Conservation (phyloP, 768 basidiomycete species). For the Pisolithus albus region DNA sequence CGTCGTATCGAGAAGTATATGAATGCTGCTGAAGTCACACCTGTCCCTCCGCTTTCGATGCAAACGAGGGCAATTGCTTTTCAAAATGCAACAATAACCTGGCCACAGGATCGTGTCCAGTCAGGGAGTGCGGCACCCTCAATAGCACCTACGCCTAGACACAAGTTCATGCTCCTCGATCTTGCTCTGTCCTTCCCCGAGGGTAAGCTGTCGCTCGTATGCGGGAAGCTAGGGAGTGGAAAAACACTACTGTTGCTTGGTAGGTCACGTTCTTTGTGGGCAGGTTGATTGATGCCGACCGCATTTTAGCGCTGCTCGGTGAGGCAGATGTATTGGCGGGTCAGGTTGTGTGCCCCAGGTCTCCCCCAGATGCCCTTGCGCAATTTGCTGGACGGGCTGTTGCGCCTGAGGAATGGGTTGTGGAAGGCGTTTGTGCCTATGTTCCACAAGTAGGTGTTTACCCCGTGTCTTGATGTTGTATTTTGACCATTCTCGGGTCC, state of each 20-base stretch:
- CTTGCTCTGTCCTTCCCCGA: slow-evolving; percentile 70
- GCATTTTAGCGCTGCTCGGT: slow-evolving; percentile 60
- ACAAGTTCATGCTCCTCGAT: slow-evolving; percentile 78
- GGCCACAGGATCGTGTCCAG: slow-evolving; percentile 69
- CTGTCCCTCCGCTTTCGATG: slow-evolving; percentile 49
- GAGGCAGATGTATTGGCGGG: slow-evolving; percentile 81
- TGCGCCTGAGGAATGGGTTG: slow-evolving; percentile 59
- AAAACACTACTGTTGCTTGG: slow-evolving; percentile 80
- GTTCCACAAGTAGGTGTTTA: slow-evolving; percentile 56
- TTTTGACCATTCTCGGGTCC: not conserved
- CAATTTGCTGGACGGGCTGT: slow-evolving; percentile 38
- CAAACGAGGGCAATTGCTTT: slow-evolving; percentile 62
- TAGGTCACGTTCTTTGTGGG: slow-evolving; percentile 12
- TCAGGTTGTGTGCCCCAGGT: slow-evolving; percentile 71
- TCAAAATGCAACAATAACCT: slow-evolving; percentile 82
- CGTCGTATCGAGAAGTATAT: slow-evolving; percentile 91
- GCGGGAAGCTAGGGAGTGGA: slow-evolving; percentile 85
- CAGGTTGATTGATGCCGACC: not conserved
- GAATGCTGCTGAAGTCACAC: slow-evolving; percentile 59
- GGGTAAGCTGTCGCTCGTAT: slow-evolving; percentile 75
- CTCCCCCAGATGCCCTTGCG: slow-evolving; percentile 69
- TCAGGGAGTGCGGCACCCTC: slow-evolving; percentile 45
- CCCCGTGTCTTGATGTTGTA: not conserved
- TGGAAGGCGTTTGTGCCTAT: slow-evolving; percentile 71
- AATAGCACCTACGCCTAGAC: slow-evolving; percentile 61